Base-by-base conservation (phyloP, 1,139 yeast genomes). In the Meyerozyma athensensis region DNA sequence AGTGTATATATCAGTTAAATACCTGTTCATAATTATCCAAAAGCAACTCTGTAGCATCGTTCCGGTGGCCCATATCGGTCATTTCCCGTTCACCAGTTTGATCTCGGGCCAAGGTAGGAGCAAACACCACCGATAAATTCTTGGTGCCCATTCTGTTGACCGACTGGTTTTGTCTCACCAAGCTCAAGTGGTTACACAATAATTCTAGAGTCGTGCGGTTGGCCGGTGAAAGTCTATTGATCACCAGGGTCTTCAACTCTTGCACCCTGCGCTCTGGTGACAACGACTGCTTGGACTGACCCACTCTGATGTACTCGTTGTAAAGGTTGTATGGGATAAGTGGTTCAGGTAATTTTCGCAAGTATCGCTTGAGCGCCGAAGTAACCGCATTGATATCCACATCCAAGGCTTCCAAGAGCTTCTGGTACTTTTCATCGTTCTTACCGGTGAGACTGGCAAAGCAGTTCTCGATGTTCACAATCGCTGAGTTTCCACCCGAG, bases 101-200 rank as follows among this genome's bases (percentile, higher is more conserved):
- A 49, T 89, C 96, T 43, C 97, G 70, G 0, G 89, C 85, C 37
- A 92, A 65, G 3, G 97, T 89, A 2, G 99, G 98, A 0, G 97
- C 96, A 69, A 92, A 92, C 13, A 92, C 96, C 36, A 94, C 92
- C 1, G 96, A 84, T 41, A 94, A 61, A 52, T 94, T 89, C 56
- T 81, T 79, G 47, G 76, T 66, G 22, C 77, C 86, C 99, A 92
- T 92, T 56, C 86, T 69, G 52, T 84, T 86, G 30, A 62, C 56
- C 13, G 60, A 57, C 31, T 74, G 66, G 53, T 68, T 64, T 7
- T 65, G 58, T 37, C 72, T 72, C 21, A 86, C 76, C 43, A 73
- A 62, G 34, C 73, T 67, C 46, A 92, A 67, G 63, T 92, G 98
- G 39, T 66, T 65, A 40, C 85, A 66, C 26, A 92, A 62, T 33